phyloP scores from a whole-genome alignment of 352 stramenopile species.

The Pelagophyceae sp. region DNA sequence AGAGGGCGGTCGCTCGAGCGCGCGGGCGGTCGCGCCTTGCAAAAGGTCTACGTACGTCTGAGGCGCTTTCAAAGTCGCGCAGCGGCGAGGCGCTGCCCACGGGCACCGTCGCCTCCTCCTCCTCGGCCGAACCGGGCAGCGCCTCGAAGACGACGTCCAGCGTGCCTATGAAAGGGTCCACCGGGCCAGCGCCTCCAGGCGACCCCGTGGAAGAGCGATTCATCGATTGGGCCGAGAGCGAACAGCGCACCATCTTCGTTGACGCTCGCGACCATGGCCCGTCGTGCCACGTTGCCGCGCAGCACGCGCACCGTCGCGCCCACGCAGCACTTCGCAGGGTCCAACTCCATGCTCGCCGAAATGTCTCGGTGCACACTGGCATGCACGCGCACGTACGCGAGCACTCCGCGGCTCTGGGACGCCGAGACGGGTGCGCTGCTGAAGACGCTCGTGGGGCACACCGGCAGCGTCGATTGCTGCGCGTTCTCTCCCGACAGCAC shows the following conservation, averaged over 20 bases:
- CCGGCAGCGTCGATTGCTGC: not conserved
- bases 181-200: not conserved
- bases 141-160: conserved; percentile 11
- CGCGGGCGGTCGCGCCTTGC: too few relatives aligned
- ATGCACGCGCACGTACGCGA: too few relatives aligned
- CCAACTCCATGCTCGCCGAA: not conserved
- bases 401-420: too few relatives aligned
- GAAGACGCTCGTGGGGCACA: too few relatives aligned
- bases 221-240: too few relatives aligned
- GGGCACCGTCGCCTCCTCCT: not conserved
- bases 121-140: not conserved
- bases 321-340: not conserved
- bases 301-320: not conserved
- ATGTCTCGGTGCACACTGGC: too few relatives aligned
- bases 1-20: not conserved
- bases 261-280: not conserved
- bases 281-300: not conserved
- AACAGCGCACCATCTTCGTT: not conserved
- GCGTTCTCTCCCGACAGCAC: not conserved
- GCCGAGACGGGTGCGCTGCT: too few relatives aligned
- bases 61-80: not conserved
- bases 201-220: not conserved
- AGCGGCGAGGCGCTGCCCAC: not conserved
- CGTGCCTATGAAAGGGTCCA: not conserved
- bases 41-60: not conserved